Conservation (phyloP, 1,284 basidiomycete genomes). For the Anthracocystis walkeri region DNA sequence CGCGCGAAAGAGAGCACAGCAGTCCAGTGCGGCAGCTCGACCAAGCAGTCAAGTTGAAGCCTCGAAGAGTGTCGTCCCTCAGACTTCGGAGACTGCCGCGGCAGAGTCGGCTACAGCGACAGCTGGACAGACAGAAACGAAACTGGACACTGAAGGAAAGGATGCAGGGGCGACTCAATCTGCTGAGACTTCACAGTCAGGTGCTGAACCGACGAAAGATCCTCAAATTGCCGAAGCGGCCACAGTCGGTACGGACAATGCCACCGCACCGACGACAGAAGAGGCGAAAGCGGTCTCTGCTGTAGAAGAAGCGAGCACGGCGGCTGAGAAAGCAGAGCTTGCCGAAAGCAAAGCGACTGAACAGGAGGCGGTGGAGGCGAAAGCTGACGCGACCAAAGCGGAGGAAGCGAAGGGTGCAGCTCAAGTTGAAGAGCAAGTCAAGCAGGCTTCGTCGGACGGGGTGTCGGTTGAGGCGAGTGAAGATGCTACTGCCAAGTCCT, state of each 20-base stretch:
- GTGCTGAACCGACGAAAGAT: too few relatives aligned
- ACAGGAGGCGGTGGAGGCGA: background rate
- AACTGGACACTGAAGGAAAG: background rate
- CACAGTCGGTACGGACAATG: background rate
- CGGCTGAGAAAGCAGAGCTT: background rate
- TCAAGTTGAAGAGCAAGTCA: background rate
- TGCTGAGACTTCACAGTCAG: background rate
- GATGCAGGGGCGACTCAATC: background rate
- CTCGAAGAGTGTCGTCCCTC: conserved; percentile 4
- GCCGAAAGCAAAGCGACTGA: too few relatives aligned
- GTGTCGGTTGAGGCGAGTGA: background rate
- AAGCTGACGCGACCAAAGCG: background rate
- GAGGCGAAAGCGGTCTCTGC: background rate
- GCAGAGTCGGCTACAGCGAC: conserved; percentile 3
- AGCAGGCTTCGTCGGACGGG: background rate
- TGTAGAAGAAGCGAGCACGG: background rate
- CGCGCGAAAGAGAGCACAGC: conserved; percentile 48
- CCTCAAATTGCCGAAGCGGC: background rate
- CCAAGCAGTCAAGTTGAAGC: conserved; percentile 8
- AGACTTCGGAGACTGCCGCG: background rate
- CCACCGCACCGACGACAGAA: background rate
- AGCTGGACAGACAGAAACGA: background rate
- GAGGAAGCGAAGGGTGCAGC: background rate
- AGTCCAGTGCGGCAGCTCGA: conserved; percentile 16
- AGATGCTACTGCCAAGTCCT: background rate